Evolutionary conservation across 371 early-diverging fungal genomes (phyloP).

Genomic region (Mucor racemosus): DNA sequence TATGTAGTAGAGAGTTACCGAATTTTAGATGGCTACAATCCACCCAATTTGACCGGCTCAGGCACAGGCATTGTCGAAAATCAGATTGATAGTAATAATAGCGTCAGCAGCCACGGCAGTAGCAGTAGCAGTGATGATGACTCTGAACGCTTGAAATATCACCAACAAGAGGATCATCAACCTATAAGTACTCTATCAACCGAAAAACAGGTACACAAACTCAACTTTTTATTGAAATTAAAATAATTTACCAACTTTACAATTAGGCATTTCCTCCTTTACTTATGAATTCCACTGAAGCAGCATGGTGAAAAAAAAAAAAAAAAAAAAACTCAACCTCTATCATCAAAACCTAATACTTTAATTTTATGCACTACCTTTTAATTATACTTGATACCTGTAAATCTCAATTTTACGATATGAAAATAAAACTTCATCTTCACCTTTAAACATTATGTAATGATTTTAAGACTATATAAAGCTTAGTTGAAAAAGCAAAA

Average conservation of each 20-base stretch:
- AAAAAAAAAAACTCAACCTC: not conserved
- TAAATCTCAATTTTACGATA: not conserved
- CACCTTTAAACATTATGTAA: no score
- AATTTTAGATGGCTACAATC: constrained; percentile 36
- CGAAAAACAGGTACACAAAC: not conserved
- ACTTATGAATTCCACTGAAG: constrained; percentile 23
- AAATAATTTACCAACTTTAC: not conserved
- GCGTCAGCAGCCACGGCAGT: not conserved
- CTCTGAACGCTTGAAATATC: constrained; percentile 4
- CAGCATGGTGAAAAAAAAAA: constrained; percentile 26
- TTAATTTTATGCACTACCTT: not conserved
- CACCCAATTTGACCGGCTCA: constrained; percentile 13
- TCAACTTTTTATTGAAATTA: not conserved
- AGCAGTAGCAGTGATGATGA: constrained; percentile 19
- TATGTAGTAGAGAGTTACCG: constrained; percentile 6
- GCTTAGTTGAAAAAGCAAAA: no score
- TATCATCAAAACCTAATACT: not conserved
- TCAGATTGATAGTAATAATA: not conserved
- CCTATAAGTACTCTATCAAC: not conserved
- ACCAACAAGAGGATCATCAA: not conserved
- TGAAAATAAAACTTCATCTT: no score
- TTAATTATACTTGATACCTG: not conserved
- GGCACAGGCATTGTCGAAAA: not conserved
- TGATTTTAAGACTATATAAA: no score
- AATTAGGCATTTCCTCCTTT: constrained; percentile 3